Evolutionary conservation across 352 stramenopile species (phyloP), one percentile per base, ranked within the genome.

Genomic region (Phytophthora rubi): DNA sequence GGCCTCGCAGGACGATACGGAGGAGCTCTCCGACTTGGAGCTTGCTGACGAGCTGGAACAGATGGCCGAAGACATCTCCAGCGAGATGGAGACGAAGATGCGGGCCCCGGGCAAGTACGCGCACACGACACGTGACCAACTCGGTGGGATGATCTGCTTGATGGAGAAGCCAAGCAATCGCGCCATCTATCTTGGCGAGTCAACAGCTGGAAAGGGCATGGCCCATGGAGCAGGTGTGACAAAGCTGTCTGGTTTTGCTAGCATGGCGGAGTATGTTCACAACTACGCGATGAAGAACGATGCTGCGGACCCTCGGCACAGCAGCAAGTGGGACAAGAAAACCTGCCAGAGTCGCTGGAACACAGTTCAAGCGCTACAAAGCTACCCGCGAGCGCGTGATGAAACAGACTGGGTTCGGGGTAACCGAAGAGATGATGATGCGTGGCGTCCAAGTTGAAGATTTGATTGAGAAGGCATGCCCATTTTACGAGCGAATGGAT

Each of bases 21-120:
- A 49, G 42, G 42, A 49, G 42, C 15, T 23, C 42, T 49, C 37
- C 10, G 10, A 49, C 42, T 59, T 49, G 16, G 53, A 49, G 53
- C 53, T 49, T 6, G 53, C 21, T 28, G 18, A 51, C 10, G 18
- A 60, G 35, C 6, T 60, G 35, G 18, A 35, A 4, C 35, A 51
- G 53, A 51, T 13, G 30, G 21, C 4, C 18, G 28, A 60, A 47
- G 16, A 39, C n/a, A 21, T 49, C 42, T 49, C 42, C 1, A 15
- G 37, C 6, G 42, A 49, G 42, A 49, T 15, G 42, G 16, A 18
- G 42, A 49, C 8, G 16, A 21, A 21, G 18, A 21, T 21, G 18
- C 42, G 18, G 37, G 37, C 12, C n/a, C 30, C 53, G 53, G 32
- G 30, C 21, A 60, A 51, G 21, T 59, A 49, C 37, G 12, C 32